Percentiles rank a stretch among this genome's conserved stretches.
These are phyloP conservation scores for Oryza glaberrima DNA, from an alignment of 176 grass and related monocot genomes.

Conservation along the genomic window DNA sequence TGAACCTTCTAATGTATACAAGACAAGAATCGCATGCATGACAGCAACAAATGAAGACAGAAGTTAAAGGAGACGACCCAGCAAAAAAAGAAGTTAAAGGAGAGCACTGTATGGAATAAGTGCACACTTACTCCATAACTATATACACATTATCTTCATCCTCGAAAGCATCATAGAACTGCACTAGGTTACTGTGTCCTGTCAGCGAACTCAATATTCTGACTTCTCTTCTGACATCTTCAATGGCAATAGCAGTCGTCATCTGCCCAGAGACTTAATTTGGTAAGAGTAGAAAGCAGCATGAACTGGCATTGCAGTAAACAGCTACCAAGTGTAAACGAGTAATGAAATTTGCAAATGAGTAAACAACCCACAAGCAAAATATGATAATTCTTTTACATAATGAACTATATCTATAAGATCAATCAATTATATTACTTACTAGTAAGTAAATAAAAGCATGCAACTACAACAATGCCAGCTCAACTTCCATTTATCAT, in stretches of 20 bases:
- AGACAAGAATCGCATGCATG: constrained; percentile 5
- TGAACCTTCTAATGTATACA: constrained; percentile 25
- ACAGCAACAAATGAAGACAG: constrained; percentile 11
- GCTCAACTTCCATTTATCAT: constrained; percentile 22
- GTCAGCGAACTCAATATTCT: constrained; percentile 97
- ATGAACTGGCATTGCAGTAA: constrained; percentile 24
- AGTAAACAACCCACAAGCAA: neutral
- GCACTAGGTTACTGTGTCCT: constrained; percentile 92
- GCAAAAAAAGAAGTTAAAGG: constrained; percentile 13
- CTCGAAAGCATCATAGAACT: constrained; percentile 95
- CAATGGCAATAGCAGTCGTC: constrained; percentile 97
- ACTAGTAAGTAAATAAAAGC: neutral
- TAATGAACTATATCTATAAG: neutral
- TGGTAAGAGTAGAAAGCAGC: constrained; percentile 35
- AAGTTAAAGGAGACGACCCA: neutral
- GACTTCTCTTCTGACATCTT: constrained; percentile 98
- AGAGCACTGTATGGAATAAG: neutral
- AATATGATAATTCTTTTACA: neutral
- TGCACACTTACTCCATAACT: constrained; percentile 94
- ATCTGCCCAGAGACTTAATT: constrained; percentile 63
- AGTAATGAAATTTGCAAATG: neutral
- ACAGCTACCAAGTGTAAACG: neutral
- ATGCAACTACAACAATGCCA: constrained; percentile 28
- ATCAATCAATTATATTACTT: neutral
- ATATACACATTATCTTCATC: constrained; percentile 99